Base-by-base conservation (phyloP, 768 basidiomycete species). In the Leccinum fibrillosum region DNA sequence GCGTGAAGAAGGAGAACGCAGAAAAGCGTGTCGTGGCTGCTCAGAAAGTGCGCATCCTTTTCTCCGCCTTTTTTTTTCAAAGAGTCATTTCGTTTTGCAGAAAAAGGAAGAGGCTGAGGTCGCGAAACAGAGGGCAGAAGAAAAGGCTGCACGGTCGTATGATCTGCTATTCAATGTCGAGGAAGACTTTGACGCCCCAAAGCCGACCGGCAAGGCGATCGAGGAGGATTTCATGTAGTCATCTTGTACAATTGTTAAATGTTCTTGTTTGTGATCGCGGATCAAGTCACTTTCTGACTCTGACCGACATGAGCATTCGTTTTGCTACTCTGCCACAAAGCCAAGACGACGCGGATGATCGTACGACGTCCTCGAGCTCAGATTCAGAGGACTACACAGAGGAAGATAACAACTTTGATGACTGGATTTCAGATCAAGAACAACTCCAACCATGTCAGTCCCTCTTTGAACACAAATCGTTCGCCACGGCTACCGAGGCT, bases 221-320 rank as follows among this genome's bases (percentile, higher is more conserved):
- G 90, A 92, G 70, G 91, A 94, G 51, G 92, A 94, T 69, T 94
- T 94, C 69, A 94, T 94, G 89, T 93, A 75, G 81, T 17, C 4
- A 12, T 23, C 25, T 25, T 48, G 25, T 21, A 48, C 32, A 32
- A 15, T 15, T 13, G 5, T 25, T 48, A 17, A 47, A 26, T 44
- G 42, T 44, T 19, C 42, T 44, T 44, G 42, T 44, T 47, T 47
- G 6, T 49, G 6, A 37, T 47, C 5, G 30, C 4, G 21, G 34
- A 47, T 35, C 50, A 13, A 42, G 21, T 49, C 26, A 17, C 42
- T 35, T 44, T 21, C 37, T 5, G 13, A 45, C 34, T 35, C 50
- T 53, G 51, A 37, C 49, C 57, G 61, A 42, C 58, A 74, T 74
- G 71, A 71, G 57, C 30, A 69, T 74, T 30, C 71, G 69, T 53